phyloP scores from a whole-genome alignment of 2,329 filamentous ascomycete genomes.

The Penicillium brasilianum region DNA sequence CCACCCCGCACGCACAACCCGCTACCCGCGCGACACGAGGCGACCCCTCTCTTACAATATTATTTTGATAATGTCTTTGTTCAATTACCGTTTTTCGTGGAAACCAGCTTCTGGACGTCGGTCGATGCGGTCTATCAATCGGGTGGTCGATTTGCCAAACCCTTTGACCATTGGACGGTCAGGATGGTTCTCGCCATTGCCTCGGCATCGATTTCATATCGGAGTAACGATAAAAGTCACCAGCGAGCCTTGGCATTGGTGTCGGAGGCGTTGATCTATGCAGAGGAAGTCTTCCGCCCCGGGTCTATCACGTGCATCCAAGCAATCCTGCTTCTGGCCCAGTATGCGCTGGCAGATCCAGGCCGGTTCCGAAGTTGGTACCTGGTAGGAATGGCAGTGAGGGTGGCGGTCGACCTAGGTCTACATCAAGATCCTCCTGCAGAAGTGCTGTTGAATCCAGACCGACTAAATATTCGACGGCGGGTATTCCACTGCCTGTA shows the following conservation, averaged over 20 bases:
- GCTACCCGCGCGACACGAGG: slow-evolving; percentile 74
- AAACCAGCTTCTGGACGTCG: slow-evolving; percentile 75
- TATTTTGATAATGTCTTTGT: slow-evolving; percentile 84
- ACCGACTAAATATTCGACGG: slow-evolving; percentile 75
- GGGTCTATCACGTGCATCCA: slow-evolving; percentile 86
- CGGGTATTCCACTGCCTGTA: slow-evolving; percentile 91
- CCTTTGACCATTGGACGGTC: slow-evolving; percentile 80
- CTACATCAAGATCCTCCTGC: slow-evolving; percentile 88
- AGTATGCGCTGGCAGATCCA: slow-evolving; percentile 89
- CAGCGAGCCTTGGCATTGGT: slow-evolving; percentile 65
- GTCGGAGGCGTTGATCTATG: slow-evolving; percentile 72
- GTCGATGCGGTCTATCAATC: slow-evolving; percentile 82
- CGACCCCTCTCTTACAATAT: slow-evolving; percentile 74
- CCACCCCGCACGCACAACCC: slow-evolving; percentile 64
- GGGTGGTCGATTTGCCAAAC: slow-evolving; percentile 64
- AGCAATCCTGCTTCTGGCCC: slow-evolving; percentile 80
- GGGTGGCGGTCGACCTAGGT: slow-evolving; percentile 86
- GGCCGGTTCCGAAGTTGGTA: slow-evolving; percentile 94
- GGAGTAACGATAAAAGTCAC: slow-evolving; percentile 67
- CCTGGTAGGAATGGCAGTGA: slow-evolving; percentile 84
- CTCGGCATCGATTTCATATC: slow-evolving; percentile 72
- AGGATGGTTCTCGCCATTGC: slow-evolving; percentile 89
- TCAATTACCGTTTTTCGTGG: slow-evolving; percentile 80
- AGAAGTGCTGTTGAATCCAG: slow-evolving; percentile 69
- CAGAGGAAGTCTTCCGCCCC: slow-evolving; percentile 82